Percentiles rank a stretch among this genome's conserved stretches.
Conservation (phyloP, 225 moss, liverwort and hornwort species). For the Pseudisothecium myosuroides region DNA sequence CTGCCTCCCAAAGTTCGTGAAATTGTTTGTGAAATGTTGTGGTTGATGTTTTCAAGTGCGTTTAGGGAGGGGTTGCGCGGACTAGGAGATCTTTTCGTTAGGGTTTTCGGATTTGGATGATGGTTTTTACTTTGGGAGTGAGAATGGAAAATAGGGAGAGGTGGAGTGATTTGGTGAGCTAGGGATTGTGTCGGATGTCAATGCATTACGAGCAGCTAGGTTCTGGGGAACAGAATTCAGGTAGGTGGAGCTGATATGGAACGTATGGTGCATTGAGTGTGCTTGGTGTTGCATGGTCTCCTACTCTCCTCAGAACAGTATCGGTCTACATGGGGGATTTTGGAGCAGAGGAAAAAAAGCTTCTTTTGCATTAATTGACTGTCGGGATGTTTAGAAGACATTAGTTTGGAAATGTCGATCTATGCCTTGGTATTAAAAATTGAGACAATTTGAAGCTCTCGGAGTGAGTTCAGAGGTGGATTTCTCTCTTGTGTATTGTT, state of each 20-base stretch:
- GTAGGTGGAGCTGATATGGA: not conserved
- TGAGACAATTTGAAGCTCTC: not conserved
- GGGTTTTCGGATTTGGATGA: not conserved
- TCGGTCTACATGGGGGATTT: not conserved
- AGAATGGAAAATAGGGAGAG: not conserved
- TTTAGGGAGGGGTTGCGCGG: not conserved
- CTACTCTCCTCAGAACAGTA: not conserved
- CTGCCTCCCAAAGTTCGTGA: not conserved
- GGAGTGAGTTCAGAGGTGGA: not conserved
- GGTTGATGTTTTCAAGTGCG: not conserved
- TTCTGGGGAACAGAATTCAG: not conserved
- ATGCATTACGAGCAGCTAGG: not conserved
- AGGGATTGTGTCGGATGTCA: not conserved
- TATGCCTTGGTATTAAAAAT: not conserved
- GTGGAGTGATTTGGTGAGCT: not conserved
- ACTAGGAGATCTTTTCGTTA: not conserved
- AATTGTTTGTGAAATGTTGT: not conserved
- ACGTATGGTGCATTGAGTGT: not conserved
- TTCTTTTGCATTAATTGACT: not conserved
- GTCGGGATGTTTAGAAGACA: not conserved
- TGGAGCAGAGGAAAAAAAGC: not conserved
- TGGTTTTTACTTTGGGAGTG: not conserved
- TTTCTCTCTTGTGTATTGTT: not conserved
- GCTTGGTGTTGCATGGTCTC: not conserved
- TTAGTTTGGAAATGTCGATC: not conserved